Evolutionary conservation across 2,329 filamentous ascomycete species (phyloP).

Genomic region (Colletotrichum brevisporum): DNA sequence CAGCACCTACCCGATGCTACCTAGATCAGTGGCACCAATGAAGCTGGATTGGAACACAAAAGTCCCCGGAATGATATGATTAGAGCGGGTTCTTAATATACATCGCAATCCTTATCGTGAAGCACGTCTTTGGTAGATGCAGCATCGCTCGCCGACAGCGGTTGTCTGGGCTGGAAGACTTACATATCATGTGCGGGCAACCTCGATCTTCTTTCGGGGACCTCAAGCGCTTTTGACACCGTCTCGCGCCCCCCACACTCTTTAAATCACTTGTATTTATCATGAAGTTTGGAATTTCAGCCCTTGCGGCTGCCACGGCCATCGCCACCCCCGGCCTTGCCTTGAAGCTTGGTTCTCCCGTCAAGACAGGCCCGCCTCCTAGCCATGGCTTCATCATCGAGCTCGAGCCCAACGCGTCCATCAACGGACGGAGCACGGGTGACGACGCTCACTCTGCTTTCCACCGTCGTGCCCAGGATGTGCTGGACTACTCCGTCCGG

Average conservation of each 20-base stretch:
- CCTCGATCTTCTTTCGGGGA: background rate
- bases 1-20: conserved; percentile 32
- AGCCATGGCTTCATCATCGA: conserved; percentile 33
- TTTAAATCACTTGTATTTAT: background rate
- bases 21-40: conserved; percentile 23
- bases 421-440: conserved; percentile 5
- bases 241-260: background rate
- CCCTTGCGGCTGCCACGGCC: background rate
- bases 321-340: conserved; percentile 15
- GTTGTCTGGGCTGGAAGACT: background rate
- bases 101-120: conserved; percentile 24
- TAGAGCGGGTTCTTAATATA: conserved; percentile 2
- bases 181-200: conserved; percentile 6
- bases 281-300: conserved; percentile 15
- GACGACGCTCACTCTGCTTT: conserved; percentile 29
- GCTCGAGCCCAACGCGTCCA: conserved; percentile 17
- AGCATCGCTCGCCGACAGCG: background rate
- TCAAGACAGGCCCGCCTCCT: conserved; percentile 8
- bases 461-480: conserved; percentile 30
- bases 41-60: background rate
- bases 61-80: background rate
- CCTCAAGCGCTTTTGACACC: background rate
- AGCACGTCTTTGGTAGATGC: conserved; percentile 23
- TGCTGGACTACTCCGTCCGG: conserved; percentile 28
- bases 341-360: conserved; percentile 2